A percentile compares a stretch with the other conserved stretches of the same genome.
These are phyloP conservation scores for Pseudonitzschia multiseries DNA, from an alignment of 108 stramenopile species.

Conservation along the genomic window DNA sequence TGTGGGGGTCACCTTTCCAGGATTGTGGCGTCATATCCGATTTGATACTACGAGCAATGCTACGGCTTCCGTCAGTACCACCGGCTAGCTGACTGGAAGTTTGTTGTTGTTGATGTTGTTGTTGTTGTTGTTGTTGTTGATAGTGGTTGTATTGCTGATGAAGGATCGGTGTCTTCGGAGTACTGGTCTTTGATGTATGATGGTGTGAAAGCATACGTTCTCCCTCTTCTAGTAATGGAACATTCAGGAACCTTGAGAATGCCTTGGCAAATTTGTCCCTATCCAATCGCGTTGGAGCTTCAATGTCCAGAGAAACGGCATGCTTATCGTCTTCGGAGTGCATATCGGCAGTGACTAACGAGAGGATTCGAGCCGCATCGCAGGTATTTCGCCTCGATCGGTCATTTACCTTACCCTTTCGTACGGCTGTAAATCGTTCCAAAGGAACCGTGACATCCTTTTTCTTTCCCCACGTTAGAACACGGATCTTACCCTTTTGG, in stretches of 20 bases:
- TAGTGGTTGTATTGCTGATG: conserved; percentile 8
- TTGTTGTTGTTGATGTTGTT: not conserved
- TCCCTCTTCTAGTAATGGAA: conserved; percentile 56
- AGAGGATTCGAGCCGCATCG: conserved; percentile 53
- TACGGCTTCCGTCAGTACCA: not conserved
- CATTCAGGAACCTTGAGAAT: conserved; percentile 72
- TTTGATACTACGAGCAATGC: conserved; percentile 25
- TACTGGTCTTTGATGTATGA: not conserved
- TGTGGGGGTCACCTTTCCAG: conserved; percentile 26
- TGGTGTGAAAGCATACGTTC: not conserved
- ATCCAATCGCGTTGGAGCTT: conserved; percentile 82
- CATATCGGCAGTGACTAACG: conserved; percentile 48
- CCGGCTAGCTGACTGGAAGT: not conserved
- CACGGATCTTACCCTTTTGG: conserved; percentile 20
- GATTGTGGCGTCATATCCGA: conserved; percentile 34
- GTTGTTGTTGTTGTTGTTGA: not conserved
- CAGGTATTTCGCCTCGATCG: conserved; percentile 62
- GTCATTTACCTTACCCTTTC: conserved; percentile 83
- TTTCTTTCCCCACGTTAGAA: conserved; percentile 86
- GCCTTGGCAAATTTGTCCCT: conserved; percentile 88
- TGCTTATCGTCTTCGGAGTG: conserved; percentile 18
- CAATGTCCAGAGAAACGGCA: conserved; percentile 71
- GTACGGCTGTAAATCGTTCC: conserved; percentile 60
- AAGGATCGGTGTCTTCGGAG: not conserved
- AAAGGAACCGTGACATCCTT: conserved; percentile 67